Base-by-base conservation (phyloP, 495 filamentous ascomycete genomes). In the Diplogelasinospora grovesii region DNA sequence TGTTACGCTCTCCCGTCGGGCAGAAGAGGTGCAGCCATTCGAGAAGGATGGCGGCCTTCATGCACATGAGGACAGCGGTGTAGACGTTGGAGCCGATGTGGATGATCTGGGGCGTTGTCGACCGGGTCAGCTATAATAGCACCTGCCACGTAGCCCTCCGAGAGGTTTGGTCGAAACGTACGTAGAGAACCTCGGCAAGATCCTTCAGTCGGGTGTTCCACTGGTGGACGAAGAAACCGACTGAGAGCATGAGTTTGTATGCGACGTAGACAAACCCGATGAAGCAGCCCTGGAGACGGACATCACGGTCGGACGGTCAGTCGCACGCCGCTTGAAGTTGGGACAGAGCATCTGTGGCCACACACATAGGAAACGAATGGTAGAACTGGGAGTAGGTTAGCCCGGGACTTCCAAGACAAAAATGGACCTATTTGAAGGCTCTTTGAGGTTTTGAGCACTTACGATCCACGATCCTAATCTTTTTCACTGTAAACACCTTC, bases 11-110 rank as follows among this genome's bases (percentile, higher is more conserved):
- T 3, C 42, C 39, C 8, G 8, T 26, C 0, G 61, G 61, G 2
- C 54, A 52, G 53, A 61, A 61, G 13, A 59, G 44, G 13, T 50
- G 55, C 11, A 52, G 22, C 57, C 61, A 66, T 15, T 64, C 59
- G 22, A 61, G 45, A 5, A 67, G 54, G 30, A 67, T 64, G 11
- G 58, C 57, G 1, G 52, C 47, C 33, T 67, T 67, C 13, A 59
- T 42, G 4, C 50, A 40, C 0, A 57, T 20, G 27, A 64, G 50
- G 8, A 45, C 46, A 7, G 36, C 39, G 6, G 25, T 30, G 38
- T 54, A 63, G 29, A 56, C 44, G n/a, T 38, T 58, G 14, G 40
- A 18, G 22, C 43, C 37, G n/a, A 56, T 31, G 19, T 48, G 49
- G 7, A 52, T 31, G 14, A 54, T 43, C 53, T 56, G 26, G 16